These are phyloP conservation scores for Paracoccidioides brasiliensis DNA, from an alignment of 2,329 filamentous ascomycete genomes.

Conservation along the genomic window DNA sequence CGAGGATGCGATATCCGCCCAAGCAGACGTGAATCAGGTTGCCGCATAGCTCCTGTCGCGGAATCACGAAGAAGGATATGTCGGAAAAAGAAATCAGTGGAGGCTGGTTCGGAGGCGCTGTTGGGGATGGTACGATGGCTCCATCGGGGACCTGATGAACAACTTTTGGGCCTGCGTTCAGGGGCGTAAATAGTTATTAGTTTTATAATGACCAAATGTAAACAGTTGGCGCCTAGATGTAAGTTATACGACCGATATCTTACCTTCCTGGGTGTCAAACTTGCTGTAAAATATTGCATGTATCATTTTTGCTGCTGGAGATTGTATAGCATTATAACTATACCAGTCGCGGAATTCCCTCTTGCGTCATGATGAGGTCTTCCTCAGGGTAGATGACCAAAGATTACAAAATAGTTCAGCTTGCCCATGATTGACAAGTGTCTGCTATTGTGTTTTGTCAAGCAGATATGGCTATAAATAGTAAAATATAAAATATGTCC, in stretches of 20 bases:
- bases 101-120: conserved; percentile 36
- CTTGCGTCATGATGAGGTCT: not conserved
- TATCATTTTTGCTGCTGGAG: conserved; percentile 36
- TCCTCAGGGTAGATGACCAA: not conserved
- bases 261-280: conserved; percentile 48
- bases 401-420: not conserved
- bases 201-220: not conserved
- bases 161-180: conserved; percentile 43
- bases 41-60: conserved; percentile 88
- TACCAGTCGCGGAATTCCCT: not conserved
- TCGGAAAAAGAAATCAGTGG: conserved; percentile 75
- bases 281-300: conserved; percentile 55
- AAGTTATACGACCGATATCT: not conserved
- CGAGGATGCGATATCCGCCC: conserved; percentile 71
- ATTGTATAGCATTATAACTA: not conserved
- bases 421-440: not conserved
- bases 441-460: not conserved
- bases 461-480: not conserved
- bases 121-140: conserved; percentile 38
- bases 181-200: conserved; percentile 3
- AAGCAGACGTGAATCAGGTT: conserved; percentile 59
- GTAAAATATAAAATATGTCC: not conserved
- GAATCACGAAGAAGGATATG: conserved; percentile 85
- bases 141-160: conserved; percentile 52
- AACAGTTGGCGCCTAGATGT: not conserved